Base-by-base conservation (phyloP, 257 asterid species). In the Osmanthus fragrans region DNA sequence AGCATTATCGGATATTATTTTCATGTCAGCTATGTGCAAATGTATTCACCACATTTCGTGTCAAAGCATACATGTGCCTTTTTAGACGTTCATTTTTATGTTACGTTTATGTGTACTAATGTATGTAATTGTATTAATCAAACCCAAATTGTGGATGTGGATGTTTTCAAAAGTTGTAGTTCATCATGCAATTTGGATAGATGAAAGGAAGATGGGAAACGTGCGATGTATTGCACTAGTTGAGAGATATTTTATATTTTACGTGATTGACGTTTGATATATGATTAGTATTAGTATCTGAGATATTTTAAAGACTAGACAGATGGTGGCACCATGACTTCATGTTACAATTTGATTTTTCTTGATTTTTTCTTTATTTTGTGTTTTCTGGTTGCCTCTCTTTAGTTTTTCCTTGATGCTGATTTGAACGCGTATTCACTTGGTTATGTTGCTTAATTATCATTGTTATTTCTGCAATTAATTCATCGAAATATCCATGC, bases 381-480 rank as follows among this genome's bases (percentile, higher is more conserved):
- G 25, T 23, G 32, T 60, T 23, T 9, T 23, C 30, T 60, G 32
- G 2, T 60, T 27, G n/a, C 58, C 58, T 49, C 7, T 23, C 16
- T 60, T 60, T 60, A 60, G 68, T 23, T 60, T 25, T 25, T 60
- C 33, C 6, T 60, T 60, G 16, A 23, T 60, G 33, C 18, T 60
- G 68, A 60, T 25, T 60, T 60, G 68, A 25, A 60, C 68, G 3
- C n/a, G 5, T 9, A 7, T 70, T 76, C 71, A 15, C 74, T 76
- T 49, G 71, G 37, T 45, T 63, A 29, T 76, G 29, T 13, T 60
- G 33, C 10, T 23, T 7, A 25, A 25, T 21, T 23, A 9, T 21
- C 33, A 10, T 11, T 60, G 7, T 9, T 1, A 60, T 60, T 23
- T 11, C 25, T 60, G 33, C 32, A 56, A n/a, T 56, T 56, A 56